Evolutionary conservation across 495 filamentous ascomycete species (phyloP).

Genomic region (Aspergillus leporis): DNA sequence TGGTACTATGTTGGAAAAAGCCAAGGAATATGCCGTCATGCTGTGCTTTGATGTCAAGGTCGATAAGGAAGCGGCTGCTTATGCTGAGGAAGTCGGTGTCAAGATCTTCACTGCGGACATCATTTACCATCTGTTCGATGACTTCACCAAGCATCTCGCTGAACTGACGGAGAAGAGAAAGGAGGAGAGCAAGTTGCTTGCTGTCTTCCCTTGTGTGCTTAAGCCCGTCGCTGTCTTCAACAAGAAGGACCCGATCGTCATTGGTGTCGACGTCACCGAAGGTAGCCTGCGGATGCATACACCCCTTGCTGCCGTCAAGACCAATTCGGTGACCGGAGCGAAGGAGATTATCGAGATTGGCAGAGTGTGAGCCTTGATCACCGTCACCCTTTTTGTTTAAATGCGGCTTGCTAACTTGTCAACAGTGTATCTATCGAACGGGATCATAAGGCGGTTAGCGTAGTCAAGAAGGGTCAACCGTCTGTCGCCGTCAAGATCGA

Average conservation of each 20-base stretch:
- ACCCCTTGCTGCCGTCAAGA: constrained; percentile 81
- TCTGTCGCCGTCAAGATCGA: constrained; percentile 98
- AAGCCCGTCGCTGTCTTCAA: constrained; percentile 93
- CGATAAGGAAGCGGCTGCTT: constrained; percentile 89
- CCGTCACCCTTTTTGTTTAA: not conserved
- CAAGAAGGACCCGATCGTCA: constrained; percentile 93
- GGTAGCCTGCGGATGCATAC: constrained; percentile 83
- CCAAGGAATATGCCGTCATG: constrained; percentile 96
- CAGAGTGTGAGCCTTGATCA: constrained; percentile 90
- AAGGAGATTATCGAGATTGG: constrained; percentile 85
- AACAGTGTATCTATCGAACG: constrained; percentile 89
- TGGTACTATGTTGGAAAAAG: constrained; percentile 95
- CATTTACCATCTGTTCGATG: constrained; percentile 98
- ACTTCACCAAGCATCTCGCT: constrained; percentile 92
- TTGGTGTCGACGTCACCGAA: constrained; percentile 93
- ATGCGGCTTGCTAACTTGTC: constrained; percentile 13
- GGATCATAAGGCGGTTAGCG: constrained; percentile 89
- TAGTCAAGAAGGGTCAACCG: constrained; percentile 94
- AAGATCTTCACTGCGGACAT: constrained; percentile 99
- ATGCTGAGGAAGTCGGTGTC: constrained; percentile 92
- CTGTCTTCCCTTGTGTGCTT: constrained; percentile 95
- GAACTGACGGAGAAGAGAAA: constrained; percentile 84
- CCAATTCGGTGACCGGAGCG: constrained; percentile 70
- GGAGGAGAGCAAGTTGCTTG: constrained; percentile 91
- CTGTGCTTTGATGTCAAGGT: constrained; percentile 99